Evolutionary conservation across 352 stramenopile genomes (phyloP), one percentile per base, ranked within the genome.

Genomic region (Phytophthora ohioensis): DNA sequence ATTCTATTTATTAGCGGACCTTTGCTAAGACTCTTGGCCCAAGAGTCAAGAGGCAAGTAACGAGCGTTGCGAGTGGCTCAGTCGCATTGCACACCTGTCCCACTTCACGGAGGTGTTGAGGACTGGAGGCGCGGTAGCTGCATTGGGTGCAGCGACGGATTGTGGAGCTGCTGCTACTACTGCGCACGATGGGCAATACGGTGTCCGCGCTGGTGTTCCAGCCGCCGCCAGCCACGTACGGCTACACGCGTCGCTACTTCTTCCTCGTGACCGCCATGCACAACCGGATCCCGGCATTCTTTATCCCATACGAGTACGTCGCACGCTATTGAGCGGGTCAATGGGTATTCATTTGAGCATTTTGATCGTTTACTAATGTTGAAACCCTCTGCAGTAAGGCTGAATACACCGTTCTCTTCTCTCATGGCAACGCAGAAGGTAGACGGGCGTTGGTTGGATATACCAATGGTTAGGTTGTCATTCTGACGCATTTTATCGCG

Each of bases 341-440:
- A 34, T 58, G 62, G 12, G 35, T 27, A 47, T 45, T 21, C 61
- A 48, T 17, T 12, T 54, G 9, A 8, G 38, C 31, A 48, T 53
- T 31, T 31, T 56, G 4, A 61, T 65, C n/a, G 15, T 11, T 51
- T 53, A 30, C 58, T 79, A 57, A 81, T 30, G 4, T 61, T 55
- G 42, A 51, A 55, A 49, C 13, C 31, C 46, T 7, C 31, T 59
- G 34, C 49, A 96, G 91, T 61, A 95, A 94, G 48, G 95, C 95
- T 9, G 80, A 95, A 55, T 96, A 98, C 48, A 99, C 97, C 42
- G 85, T 99, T 55, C 82, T 99, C 0, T 99, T 99, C 69, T 98
- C 92, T 8, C 97, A 99, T 74, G 97, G 96, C 42, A 99, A 99
- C 79, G 97, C 97, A 1, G 97, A 99, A 91, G 87, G 87, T 92